Evolutionary conservation across 2,329 filamentous ascomycete species (phyloP), one percentile per base, ranked within the genome.

Genomic region (Colletotrichum karsti): DNA sequence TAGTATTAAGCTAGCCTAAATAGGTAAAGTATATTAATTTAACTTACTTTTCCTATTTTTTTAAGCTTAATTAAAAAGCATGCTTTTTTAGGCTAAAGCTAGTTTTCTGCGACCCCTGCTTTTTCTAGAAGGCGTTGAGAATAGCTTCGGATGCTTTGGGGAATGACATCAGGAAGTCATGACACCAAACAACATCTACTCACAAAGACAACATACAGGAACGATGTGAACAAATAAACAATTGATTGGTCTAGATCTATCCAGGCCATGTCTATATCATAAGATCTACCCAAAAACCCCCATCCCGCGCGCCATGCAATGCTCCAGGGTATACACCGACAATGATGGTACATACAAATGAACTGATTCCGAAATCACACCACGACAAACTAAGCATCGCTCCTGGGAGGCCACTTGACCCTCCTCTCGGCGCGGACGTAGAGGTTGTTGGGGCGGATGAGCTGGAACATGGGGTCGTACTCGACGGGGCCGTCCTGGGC

Each of bases 391-490:
- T 58, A 48, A 7, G 42, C 44, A 9, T 68, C 64, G 22, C 67
- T 69, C 65, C 48, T 74, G 3, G 77, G 73, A 2, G 85, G 86
- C 83, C 84, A 87, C 74, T 83, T 83, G 20, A 80, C 78, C 26
- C 87, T 79, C 72, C 76, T 82, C 73, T 84, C 79, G 0, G 86
- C 85, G 20, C 80, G 74, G 2, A 87, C 84, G 69, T 86, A 89
- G 51, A 89, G 61, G 72, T 89, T 88, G 35, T 81, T 81, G 1
- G 87, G 87, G 20, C 87, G 74, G 65, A 89, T 88, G 2, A 89
- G 75, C 77, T 88, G 85, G 74, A 89, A 90, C 79, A 84, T 82
- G 1, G 87, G 87, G 69, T 90, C 87, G 51, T 90, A 90, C 61
- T 88, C 86, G 6, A 89, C 78, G 0, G 83, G 77, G 1, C 80